Conservation (phyloP, 2,329 filamentous ascomycete species). For the Alternaria novae-zelandiae region DNA sequence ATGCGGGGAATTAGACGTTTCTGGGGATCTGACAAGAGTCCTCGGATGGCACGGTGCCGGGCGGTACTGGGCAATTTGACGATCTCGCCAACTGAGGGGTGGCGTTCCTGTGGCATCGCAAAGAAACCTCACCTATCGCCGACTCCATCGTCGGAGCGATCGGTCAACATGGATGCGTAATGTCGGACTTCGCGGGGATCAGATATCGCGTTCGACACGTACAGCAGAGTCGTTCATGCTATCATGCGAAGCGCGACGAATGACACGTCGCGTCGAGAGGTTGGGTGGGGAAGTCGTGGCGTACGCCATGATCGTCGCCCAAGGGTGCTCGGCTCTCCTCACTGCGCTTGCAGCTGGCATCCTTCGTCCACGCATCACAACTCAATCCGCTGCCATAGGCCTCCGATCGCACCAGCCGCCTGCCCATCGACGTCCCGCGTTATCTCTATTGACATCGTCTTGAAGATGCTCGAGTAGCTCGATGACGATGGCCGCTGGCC, state of each 20-base stretch:
- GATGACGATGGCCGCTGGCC: neutral
- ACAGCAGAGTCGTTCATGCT: neutral
- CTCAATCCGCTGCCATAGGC: neutral
- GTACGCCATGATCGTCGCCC: conserved; percentile 8
- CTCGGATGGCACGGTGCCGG: conserved; percentile 8
- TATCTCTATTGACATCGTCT: neutral
- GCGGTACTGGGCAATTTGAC: conserved; percentile 9
- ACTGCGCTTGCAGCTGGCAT: conserved; percentile 3
- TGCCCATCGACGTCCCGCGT: neutral
- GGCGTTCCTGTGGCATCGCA: conserved; percentile 1
- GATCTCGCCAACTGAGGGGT: conserved; percentile 7
- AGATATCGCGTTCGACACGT: conserved; percentile 7
- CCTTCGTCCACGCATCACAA: conserved; percentile 10
- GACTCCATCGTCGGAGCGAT: neutral
- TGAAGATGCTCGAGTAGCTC: neutral
- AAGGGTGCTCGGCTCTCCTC: conserved; percentile 16
- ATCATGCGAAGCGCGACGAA: neutral
- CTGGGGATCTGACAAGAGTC: neutral
- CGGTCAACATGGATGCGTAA: neutral
- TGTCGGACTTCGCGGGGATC: conserved; percentile 3
- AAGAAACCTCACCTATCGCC: neutral
- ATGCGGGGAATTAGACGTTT: neutral
- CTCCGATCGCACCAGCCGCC: conserved; percentile 1
- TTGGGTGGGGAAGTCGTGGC: conserved; percentile 9
- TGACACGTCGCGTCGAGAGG: neutral